Evolutionary conservation across 805 yeast species (phyloP).

Genomic region (Yarrowia sp.): DNA sequence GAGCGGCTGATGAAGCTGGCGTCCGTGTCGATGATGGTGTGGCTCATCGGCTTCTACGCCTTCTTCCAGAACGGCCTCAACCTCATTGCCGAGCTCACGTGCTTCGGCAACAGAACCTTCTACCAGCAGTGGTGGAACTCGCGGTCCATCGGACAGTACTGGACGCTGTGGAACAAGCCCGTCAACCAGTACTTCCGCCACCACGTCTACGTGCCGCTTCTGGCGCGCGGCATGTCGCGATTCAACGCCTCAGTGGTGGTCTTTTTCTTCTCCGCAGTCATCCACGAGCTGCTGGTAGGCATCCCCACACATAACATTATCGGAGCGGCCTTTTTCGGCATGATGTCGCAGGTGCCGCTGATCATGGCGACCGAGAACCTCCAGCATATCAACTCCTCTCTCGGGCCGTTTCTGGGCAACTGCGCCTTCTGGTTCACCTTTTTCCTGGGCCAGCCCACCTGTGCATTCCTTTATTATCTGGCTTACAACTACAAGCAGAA

Average conservation of each 20-base stretch:
- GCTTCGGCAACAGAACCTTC: constrained; percentile 48
- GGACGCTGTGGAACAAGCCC: constrained; percentile 50
- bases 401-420: constrained; percentile 40
- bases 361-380: constrained; percentile 44
- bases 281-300: constrained; percentile 49
- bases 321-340: constrained; percentile 47
- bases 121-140: constrained; percentile 54
- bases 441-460: constrained; percentile 48
- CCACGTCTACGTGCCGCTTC: constrained; percentile 45
- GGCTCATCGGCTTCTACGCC: constrained; percentile 46
- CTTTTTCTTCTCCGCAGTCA: constrained; percentile 45
- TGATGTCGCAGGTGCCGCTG: constrained; percentile 47
- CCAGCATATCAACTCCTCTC: constrained; percentile 43
- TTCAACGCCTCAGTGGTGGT: constrained; percentile 40
- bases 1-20: constrained; percentile 44
- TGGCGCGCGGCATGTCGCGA: constrained; percentile 39
- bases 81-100: constrained; percentile 45
- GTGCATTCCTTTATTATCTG: constrained; percentile 45
- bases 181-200: constrained; percentile 45
- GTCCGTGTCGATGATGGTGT: constrained; percentile 44
- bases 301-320: constrained; percentile 48
- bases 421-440: constrained; percentile 49
- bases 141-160: constrained; percentile 48
- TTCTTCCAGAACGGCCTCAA: constrained; percentile 46
- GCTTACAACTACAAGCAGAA: constrained; percentile 43